Conservation (phyloP, 495 filamentous ascomycete genomes). For the Xylaria venustula region DNA sequence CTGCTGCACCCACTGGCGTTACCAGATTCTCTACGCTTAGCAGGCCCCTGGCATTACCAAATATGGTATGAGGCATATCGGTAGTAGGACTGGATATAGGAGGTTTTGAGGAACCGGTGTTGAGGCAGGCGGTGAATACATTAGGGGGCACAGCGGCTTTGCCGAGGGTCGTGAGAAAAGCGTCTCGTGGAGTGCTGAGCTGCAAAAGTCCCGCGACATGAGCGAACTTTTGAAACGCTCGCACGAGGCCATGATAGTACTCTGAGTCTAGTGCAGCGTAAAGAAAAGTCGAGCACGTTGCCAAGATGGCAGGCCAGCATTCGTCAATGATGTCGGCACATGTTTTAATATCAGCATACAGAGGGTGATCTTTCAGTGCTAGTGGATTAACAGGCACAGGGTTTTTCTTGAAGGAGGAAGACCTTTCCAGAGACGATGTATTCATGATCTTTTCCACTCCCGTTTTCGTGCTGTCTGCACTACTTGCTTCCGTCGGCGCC, state of each 20-base stretch:
- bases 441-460: constrained; percentile 38
- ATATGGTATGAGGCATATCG: constrained; percentile 52
- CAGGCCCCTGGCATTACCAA: constrained; percentile 62
- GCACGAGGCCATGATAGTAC: constrained; percentile 88
- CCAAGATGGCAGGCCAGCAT: constrained; percentile 94
- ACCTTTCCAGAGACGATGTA: constrained; percentile 41
- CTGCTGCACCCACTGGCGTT: constrained; percentile 43
- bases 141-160: constrained; percentile 88
- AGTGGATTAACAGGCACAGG: constrained; percentile 80
- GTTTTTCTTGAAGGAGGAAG: constrained; percentile 52
- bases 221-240: constrained; percentile 91
- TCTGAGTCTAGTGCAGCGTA: constrained; percentile 91
- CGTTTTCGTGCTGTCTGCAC: constrained; percentile 20
- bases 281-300: constrained; percentile 90
- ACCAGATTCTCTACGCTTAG: constrained; percentile 64
- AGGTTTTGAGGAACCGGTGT: constrained; percentile 37
- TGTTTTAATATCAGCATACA: constrained; percentile 66
- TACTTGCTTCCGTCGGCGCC: constrained; percentile 34
- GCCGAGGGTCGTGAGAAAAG: constrained; percentile 88
- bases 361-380: constrained; percentile 64
- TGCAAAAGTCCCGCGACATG: constrained; percentile 90
- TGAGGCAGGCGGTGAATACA: constrained; percentile 62
- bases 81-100: constrained; percentile 38
- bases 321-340: constrained; percentile 80
- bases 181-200: constrained; percentile 83